These are phyloP conservation scores for Phyllostachys edulis DNA, from an alignment of 176 grass and related monocot genomes.

Conservation along the genomic window DNA sequence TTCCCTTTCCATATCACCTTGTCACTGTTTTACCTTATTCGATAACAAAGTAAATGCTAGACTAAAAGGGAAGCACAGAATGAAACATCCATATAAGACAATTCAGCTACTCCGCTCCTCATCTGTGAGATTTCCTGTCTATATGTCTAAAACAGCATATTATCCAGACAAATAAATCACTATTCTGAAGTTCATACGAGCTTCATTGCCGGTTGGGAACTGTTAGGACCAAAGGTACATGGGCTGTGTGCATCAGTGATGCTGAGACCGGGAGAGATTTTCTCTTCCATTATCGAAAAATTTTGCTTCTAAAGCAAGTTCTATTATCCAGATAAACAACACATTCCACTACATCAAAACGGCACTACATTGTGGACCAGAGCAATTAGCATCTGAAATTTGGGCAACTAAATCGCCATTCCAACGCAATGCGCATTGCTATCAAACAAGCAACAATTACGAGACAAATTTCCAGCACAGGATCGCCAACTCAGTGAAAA, in stretches of 20 bases:
- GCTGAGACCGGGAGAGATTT: no score
- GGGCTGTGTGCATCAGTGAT: no score
- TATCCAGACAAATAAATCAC: not conserved
- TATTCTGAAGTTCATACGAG: not conserved
- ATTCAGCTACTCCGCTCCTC: constrained; percentile 14
- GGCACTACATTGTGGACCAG: not conserved
- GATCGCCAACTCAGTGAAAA: not conserved
- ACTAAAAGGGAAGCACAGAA: not conserved
- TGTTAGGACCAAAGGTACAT: not conserved
- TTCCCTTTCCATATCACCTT: not conserved
- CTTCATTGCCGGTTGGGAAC: not conserved
- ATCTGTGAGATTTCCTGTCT: constrained; percentile 5
- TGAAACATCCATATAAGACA: constrained; percentile 20
- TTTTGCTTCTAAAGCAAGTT: not conserved
- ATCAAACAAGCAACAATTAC: not conserved
- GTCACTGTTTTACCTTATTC: not conserved
- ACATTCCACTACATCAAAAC: not conserved
- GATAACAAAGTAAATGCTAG: constrained; percentile 5
- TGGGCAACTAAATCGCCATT: not conserved
- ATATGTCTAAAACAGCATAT: constrained; percentile 25
- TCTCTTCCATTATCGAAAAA: no score
- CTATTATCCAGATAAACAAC: not conserved
- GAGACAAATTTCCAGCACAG: not conserved
- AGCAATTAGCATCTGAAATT: not conserved
- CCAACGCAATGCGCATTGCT: not conserved